Conservation (phyloP, 176 grass and related monocot genomes). For the Carex myosuroides region DNA sequence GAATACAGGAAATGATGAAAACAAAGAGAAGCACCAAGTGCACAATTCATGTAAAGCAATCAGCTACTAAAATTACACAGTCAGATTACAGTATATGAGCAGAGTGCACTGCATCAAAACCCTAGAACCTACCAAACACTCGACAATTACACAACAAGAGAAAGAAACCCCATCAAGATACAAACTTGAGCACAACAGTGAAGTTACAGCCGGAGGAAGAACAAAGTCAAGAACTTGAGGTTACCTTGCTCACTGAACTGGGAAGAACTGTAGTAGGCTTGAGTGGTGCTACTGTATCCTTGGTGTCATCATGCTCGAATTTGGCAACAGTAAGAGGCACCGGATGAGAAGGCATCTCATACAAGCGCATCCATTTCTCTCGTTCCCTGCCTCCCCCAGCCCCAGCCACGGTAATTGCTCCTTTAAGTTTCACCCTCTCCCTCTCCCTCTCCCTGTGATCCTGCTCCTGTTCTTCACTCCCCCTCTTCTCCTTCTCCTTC, state of each 20-base stretch:
- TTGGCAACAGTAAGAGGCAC: not conserved
- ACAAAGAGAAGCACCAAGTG: not conserved
- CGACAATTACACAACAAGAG: not conserved
- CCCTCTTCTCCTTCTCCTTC: not conserved
- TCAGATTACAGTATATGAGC: not conserved
- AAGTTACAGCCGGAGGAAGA: not conserved
- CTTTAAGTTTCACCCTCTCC: not conserved
- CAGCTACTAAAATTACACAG: not conserved
- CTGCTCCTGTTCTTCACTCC: not conserved
- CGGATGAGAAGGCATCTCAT: not conserved
- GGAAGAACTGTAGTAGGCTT: not conserved
- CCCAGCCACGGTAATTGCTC: not conserved
- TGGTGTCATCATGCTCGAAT: not conserved
- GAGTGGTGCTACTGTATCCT: not conserved
- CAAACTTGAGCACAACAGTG: not conserved
- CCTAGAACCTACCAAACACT: not conserved
- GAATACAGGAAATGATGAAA: not conserved
- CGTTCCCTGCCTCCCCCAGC: not conserved
- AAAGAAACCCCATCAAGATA: not conserved
- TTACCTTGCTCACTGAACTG: not conserved
- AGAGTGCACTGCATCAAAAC: not conserved
- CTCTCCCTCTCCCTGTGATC: too few relatives aligned
- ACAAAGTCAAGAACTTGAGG: constrained; percentile 5
- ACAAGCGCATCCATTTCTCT: constrained; percentile 7
- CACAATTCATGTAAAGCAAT: not conserved